phyloP scores from a whole-genome alignment of 768 basidiomycete genomes.

The Phylloporus sp. region DNA sequence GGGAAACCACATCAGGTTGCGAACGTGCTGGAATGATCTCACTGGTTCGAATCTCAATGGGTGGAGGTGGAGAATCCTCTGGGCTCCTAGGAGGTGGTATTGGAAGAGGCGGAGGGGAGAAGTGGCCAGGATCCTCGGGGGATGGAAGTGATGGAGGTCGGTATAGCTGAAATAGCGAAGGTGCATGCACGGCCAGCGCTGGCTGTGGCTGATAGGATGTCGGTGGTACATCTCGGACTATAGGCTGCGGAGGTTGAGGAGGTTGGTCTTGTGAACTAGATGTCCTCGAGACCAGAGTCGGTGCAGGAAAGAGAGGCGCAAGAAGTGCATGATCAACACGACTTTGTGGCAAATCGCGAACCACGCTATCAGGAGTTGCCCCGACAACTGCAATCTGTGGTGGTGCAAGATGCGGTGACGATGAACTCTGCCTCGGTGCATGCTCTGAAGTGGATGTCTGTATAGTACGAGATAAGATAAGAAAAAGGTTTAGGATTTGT shows the following conservation, averaged over 20 bases:
- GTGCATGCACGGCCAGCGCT: conserved; percentile 8
- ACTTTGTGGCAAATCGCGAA: conserved; percentile 22
- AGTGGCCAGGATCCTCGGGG: conserved; percentile 16
- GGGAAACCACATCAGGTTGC: conserved; percentile 5
- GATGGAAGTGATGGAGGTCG: conserved; percentile 18
- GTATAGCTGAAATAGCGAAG: conserved; percentile 24
- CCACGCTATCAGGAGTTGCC: conserved; percentile 23
- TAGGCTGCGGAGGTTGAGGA: conserved; percentile 10
- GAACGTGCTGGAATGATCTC: conserved; percentile 24
- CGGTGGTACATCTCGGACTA: conserved; percentile 6
- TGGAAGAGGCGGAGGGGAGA: conserved; percentile 28
- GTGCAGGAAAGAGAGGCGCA: conserved; percentile 26
- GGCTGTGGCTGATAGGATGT: conserved; percentile 16
- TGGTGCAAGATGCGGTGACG: conserved; percentile 8
- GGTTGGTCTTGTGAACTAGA: conserved; percentile 23
- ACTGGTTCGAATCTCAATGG: conserved; percentile 22
- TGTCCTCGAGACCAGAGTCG: conserved; percentile 22
- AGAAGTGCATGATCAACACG: conserved; percentile 24
- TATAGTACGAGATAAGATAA: conserved; percentile 6
- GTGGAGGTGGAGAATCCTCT: conserved; percentile 19
- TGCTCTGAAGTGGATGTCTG: conserved; percentile 24
- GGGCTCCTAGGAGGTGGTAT: conserved; percentile 26
- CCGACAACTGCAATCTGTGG: conserved; percentile 32
- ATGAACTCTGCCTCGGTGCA: conserved; percentile 7
- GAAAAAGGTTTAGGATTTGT: neutral